Base-by-base conservation (phyloP, 1,284 basidiomycete species). In the Pyrrhoderma lamaoense region DNA sequence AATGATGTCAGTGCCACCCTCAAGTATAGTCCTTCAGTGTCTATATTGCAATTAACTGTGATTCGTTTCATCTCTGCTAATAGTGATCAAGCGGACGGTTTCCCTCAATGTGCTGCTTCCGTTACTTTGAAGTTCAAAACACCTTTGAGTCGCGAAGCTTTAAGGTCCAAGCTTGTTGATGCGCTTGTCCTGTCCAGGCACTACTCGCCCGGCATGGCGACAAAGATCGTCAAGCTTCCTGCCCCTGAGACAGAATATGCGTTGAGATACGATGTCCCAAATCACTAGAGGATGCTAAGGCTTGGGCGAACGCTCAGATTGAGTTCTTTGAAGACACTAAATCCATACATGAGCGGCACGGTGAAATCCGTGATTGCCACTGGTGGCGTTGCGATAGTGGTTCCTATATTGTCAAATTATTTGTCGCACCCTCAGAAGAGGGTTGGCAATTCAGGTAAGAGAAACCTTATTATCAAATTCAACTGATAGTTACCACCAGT, bases 221-320 rank as follows among this genome's bases (percentile, higher is more conserved):
- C 27, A 19, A 56, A 50, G 42, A 42, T 37, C 9, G 36, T 40
- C 22, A 42, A 47, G 43, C 38, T 51, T 11, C 38, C 51, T 13
- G 37, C 51, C 1, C 48, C 54, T 1, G 53, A 54, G 23, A 51
- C 42, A 19, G 37, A 49, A 22, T 54, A 50, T 42, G 35, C 37
- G 18, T 42, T 57, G 23, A 43, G 13, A 9, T 57, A 57, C 42
- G 31, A 18, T 23, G 48, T 57, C 56, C 56, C 19, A 44, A 54
- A 19, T 18, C 47, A 35, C 40, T 34, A 3, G 34, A 22, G 31
- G 45, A 55, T 9, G 50, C 44, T 11, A 21, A 51, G 22, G 22
- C 14, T 9, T 57, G 56, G 56, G 53, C 42, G 8, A 40, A 42
- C 3, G 56, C 52, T 16, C 47, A 48, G 3, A 36, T 55, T 21